phyloP scores from a whole-genome alignment of 768 basidiomycete genomes.

The Tylopilus rubrobrunneus region DNA sequence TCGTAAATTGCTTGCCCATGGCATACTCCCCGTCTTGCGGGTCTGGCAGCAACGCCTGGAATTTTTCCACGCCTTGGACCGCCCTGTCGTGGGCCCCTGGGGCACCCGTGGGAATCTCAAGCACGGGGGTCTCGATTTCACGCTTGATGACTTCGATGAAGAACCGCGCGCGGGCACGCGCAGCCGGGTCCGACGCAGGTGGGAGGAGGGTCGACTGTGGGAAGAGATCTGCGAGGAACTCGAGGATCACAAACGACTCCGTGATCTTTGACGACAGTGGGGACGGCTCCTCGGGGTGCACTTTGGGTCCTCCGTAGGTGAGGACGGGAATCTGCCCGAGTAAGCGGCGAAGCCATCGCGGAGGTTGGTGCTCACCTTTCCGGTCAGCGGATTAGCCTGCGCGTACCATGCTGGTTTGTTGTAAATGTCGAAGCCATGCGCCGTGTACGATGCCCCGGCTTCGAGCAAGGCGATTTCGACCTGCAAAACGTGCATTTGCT shows the following conservation, averaged over 20 bases:
- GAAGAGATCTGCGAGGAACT: constrained; percentile 61
- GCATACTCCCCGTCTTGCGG: constrained; percentile 40
- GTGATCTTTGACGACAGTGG: constrained; percentile 55
- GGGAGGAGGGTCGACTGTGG: constrained; percentile 47
- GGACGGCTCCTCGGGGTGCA: constrained; percentile 50
- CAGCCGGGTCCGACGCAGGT: constrained; percentile 39
- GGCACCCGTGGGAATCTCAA: constrained; percentile 27
- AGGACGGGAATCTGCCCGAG: constrained; percentile 49
- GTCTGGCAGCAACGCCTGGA: constrained; percentile 8
- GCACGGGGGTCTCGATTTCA: constrained; percentile 37
- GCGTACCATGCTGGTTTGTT: constrained; percentile 70
- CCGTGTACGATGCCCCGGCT: constrained; percentile 43
- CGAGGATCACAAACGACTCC: constrained; percentile 60
- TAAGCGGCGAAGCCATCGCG: background rate
- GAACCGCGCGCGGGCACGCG: constrained; percentile 55
- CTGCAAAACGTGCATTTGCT: constrained; percentile 25
- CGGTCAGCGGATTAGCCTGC: constrained; percentile 52
- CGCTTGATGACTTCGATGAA: constrained; percentile 49
- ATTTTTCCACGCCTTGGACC: background rate
- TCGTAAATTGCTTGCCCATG: constrained; percentile 44
- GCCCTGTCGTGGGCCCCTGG: background rate
- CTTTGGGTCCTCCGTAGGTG: constrained; percentile 54
- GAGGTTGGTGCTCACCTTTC: constrained; percentile 43
- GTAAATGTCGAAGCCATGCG: constrained; percentile 51
- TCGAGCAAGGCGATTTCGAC: constrained; percentile 58